Conservation (phyloP, 805 yeast species). For the Saccharomycopsis schoenii region DNA sequence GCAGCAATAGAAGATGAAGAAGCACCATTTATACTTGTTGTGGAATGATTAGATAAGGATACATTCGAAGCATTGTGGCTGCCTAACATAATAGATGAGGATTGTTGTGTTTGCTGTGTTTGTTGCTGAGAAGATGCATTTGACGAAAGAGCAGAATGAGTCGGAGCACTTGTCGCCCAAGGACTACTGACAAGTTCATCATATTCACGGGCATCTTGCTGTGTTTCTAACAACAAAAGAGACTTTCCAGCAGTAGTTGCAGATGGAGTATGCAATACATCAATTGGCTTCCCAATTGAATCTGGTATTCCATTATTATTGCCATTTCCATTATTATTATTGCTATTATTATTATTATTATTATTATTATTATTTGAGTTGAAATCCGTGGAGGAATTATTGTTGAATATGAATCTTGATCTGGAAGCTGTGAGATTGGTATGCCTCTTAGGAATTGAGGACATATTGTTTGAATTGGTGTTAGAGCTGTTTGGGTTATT, state of each 20-base stretch:
- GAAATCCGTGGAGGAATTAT: background rate
- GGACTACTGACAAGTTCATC: conserved; percentile 36
- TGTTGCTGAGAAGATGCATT: conserved; percentile 20
- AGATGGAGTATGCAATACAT: conserved; percentile 9
- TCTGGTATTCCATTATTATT: conserved; percentile 9
- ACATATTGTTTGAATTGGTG: background rate
- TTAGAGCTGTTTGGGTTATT: background rate
- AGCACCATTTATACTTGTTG: background rate
- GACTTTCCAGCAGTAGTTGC: conserved; percentile 30
- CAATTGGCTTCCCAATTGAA: conserved; percentile 10
- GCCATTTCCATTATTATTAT: background rate
- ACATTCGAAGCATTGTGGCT: conserved; percentile 25
- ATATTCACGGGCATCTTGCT: conserved; percentile 37
- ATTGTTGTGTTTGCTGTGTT: conserved; percentile 22
- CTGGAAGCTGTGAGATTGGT: conserved; percentile 6
- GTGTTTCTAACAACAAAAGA: conserved; percentile 36
- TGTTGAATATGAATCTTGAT: conserved; percentile 12
- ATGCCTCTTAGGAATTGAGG: background rate
- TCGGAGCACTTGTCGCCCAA: conserved; percentile 18
- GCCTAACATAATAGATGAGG: conserved; percentile 22
- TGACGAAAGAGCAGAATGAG: background rate
- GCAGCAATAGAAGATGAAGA: background rate
- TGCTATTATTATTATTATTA: background rate
- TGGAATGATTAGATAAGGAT: background rate
- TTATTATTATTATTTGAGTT: background rate